Conservation (phyloP, 129 eudicot genomes). For the Lactuca saligna region DNA sequence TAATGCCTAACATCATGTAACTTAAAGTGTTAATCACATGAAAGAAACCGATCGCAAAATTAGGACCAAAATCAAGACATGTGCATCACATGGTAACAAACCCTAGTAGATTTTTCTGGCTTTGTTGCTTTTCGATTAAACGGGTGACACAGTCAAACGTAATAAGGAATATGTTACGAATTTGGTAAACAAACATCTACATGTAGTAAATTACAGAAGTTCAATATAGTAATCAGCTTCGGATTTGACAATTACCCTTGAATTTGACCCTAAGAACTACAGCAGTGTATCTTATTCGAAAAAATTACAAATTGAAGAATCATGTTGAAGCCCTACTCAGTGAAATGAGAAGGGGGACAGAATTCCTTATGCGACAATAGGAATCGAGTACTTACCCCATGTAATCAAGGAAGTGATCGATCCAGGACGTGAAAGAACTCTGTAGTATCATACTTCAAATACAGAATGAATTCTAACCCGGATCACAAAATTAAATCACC, state of each 20-base stretch:
- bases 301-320: neutral
- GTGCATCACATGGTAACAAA: slow-evolving; percentile 17
- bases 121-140: neutral
- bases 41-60: slow-evolving; percentile 11
- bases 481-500: slow-evolving; percentile 20
- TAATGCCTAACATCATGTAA: slow-evolving; percentile 11
- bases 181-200: neutral
- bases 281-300: neutral
- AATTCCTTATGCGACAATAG: neutral
- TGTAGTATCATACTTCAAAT: slow-evolving; percentile 37
- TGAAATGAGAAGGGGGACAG: neutral
- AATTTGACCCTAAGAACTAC: neutral
- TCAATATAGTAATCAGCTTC: neutral
- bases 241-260: neutral
- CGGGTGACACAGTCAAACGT: neutral
- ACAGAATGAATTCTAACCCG: neutral
- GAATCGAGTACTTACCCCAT: slow-evolving; percentile 57
- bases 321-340: too few relatives aligned
- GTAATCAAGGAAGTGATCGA: slow-evolving; percentile 52
- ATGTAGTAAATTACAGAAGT: neutral
- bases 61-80: slow-evolving; percentile 20
- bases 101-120: neutral
- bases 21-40: slow-evolving; percentile 20
- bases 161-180: neutral
- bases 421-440: slow-evolving; percentile 58